Percentiles rank a stretch among this genome's conserved stretches.
phyloP scores from a whole-genome alignment of 441 rosid genomes.

The Hypseocharis bilobata region DNA sequence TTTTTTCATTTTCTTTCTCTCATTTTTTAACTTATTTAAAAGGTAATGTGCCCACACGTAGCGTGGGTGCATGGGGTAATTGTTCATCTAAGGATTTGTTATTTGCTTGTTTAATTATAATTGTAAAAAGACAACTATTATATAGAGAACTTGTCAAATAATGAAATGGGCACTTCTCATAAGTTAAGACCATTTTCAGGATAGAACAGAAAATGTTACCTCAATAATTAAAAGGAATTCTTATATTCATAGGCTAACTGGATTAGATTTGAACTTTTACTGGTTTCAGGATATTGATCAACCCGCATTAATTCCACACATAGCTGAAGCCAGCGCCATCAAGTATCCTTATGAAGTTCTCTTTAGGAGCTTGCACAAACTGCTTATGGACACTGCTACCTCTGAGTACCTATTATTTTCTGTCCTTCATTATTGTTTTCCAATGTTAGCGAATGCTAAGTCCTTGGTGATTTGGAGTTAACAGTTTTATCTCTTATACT shows the following conservation, averaged over 20 bases:
- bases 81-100: too few species aligned
- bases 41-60: too few species aligned
- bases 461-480: constrained; percentile 10
- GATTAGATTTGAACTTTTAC: constrained; percentile 18
- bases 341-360: constrained; percentile 97
- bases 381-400: constrained; percentile 98
- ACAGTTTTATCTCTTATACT: constrained; percentile 15
- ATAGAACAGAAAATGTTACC: neutral
- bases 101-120: too few species aligned
- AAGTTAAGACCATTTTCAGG: neutral
- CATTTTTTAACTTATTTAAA: too few species aligned
- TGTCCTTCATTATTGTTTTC: constrained; percentile 24
- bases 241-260: constrained; percentile 9
- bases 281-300: constrained; percentile 86
- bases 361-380: constrained; percentile 90
- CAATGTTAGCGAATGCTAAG: neutral
- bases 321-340: constrained; percentile 90
- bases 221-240: neutral
- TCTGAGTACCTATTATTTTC: constrained; percentile 63
- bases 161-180: neutral
- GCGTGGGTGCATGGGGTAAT: too few species aligned
- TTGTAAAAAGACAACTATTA: neutral
- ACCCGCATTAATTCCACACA: constrained; percentile 96
- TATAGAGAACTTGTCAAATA: neutral
- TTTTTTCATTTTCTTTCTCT: too few species aligned